These are phyloP conservation scores for Solanum phureja DNA, from an alignment of 257 asterid genomes.

Conservation along the genomic window DNA sequence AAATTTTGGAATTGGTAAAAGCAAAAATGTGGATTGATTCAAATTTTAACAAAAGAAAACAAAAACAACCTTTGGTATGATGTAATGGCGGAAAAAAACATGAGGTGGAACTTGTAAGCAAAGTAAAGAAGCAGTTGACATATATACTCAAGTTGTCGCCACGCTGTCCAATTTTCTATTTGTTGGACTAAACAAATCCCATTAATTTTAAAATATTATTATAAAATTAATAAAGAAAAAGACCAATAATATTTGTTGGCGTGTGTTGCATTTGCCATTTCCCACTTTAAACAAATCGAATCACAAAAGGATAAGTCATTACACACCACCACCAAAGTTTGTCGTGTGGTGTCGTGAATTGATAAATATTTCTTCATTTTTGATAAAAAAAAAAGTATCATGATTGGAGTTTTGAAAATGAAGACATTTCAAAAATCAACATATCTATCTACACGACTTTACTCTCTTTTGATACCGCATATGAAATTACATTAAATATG, in stretches of 20 bases:
- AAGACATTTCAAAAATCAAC: too few relatives aligned
- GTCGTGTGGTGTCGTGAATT: fast-evolving
- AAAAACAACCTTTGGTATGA: background rate
- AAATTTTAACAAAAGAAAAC: background rate
- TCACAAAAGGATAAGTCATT: background rate
- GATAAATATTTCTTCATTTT: background rate
- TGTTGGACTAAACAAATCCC: background rate
- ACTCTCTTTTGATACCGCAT: too few relatives aligned
- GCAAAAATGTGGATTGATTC: background rate
- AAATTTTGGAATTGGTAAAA: background rate
- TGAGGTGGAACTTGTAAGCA: background rate
- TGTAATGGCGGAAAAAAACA: background rate
- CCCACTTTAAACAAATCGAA: background rate
- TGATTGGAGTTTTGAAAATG: fast-evolving
- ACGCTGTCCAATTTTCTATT: background rate
- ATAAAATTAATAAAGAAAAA: background rate
- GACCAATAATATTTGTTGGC: background rate
- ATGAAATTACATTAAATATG: too few relatives aligned
- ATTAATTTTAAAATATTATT: background rate
- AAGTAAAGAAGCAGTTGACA: background rate
- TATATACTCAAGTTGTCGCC: background rate
- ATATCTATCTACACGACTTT: too few relatives aligned
- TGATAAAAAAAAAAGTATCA: background rate
- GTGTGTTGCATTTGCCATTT: background rate
- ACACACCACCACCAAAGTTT: background rate